phyloP scores from a whole-genome alignment of 805 yeast species.

The Blastobotrys robertii region DNA sequence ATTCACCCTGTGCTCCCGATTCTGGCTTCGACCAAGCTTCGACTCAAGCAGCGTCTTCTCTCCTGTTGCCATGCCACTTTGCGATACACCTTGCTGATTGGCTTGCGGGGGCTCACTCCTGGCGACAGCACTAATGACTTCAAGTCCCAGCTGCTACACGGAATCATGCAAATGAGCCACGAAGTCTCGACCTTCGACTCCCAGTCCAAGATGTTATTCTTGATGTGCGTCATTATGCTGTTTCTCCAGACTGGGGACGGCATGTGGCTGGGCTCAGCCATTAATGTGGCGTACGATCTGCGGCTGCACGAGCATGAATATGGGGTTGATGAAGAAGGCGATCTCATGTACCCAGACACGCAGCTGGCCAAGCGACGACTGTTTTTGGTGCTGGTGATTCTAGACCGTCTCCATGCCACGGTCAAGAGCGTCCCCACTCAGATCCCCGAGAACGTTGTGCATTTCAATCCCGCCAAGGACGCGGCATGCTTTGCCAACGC shows the following conservation, averaged over 20 bases:
- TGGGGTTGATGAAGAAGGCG: too few relatives aligned
- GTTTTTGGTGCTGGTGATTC: slow-evolving; percentile 19
- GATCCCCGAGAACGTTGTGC: slow-evolving; percentile 18
- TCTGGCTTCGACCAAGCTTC: slow-evolving; percentile 27
- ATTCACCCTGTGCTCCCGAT: slow-evolving; percentile 32
- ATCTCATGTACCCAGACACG: too few relatives aligned
- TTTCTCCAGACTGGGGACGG: slow-evolving; percentile 24
- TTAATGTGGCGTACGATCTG: slow-evolving; percentile 21
- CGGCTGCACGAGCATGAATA: slow-evolving; percentile 6
- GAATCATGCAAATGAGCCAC: slow-evolving; percentile 4
- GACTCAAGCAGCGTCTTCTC: slow-evolving; percentile 23
- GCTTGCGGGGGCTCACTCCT: slow-evolving; percentile 8
- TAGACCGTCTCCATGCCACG: slow-evolving; percentile 24
- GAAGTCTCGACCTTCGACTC: slow-evolving; percentile 7
- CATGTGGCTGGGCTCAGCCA: slow-evolving; percentile 30
- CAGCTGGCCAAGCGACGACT: slow-evolving; percentile 15
- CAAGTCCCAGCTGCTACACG: slow-evolving; percentile 6
- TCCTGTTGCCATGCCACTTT: slow-evolving; percentile 18
- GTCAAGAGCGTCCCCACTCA: slow-evolving; percentile 17
- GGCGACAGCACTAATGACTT: slow-evolving; percentile 3
- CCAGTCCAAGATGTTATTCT: slow-evolving; percentile 21
- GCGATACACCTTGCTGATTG: slow-evolving; percentile 21
- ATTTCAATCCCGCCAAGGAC: slow-evolving; percentile 13
- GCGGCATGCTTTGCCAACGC: slow-evolving; percentile 9
- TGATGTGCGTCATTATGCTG: slow-evolving; percentile 27